A percentile compares a stretch with the other conserved stretches of the same genome.
Conservation (phyloP, 1,284 basidiomycete species). For the Ganoderma boninense region DNA sequence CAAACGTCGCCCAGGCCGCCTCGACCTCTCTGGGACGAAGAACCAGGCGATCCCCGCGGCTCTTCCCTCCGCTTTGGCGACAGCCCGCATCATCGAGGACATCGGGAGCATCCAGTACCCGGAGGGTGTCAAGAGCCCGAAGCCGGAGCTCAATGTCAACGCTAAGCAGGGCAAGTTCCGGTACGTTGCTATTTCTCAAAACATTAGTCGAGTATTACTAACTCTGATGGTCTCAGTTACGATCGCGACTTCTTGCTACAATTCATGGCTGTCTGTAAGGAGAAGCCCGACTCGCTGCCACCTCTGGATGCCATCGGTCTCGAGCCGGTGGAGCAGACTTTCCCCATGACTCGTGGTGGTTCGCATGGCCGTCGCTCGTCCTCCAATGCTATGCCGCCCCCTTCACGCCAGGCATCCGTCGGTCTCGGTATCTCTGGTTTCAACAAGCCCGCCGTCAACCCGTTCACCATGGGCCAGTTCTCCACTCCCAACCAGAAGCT, state of each 20-base stretch:
- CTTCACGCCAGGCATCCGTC: conserved; percentile 59
- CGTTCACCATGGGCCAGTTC: conserved; percentile 83
- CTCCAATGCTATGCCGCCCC: conserved; percentile 48
- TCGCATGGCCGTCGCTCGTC: conserved; percentile 60
- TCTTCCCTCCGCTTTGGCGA: conserved; percentile 73
- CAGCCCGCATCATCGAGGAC: conserved; percentile 86
- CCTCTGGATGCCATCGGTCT: conserved; percentile 93
- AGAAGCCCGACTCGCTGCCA: conserved; percentile 92
- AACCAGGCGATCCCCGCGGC: conserved; percentile 53
- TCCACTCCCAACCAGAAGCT: conserved; percentile 62
- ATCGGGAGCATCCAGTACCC: conserved; percentile 86
- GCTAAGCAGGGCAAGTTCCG: conserved; percentile 92
- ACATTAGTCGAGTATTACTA: not conserved
- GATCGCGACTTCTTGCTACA: conserved; percentile 98
- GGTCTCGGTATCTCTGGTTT: conserved; percentile 64
- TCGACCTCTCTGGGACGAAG: conserved; percentile 67
- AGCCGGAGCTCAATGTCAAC: conserved; percentile 85
- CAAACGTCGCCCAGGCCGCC: conserved; percentile 72
- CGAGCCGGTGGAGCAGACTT: conserved; percentile 73
- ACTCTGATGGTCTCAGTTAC: conserved; percentile 63
- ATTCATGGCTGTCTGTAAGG: conserved; percentile 95
- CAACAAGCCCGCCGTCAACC: conserved; percentile 51
- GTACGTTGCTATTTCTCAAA: conserved; percentile 47
- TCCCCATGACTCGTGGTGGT: conserved; percentile 64
- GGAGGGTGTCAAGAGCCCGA: conserved; percentile 84